phyloP scores from a whole-genome alignment of 2,329 filamentous ascomycete species.

The Cucurbitaria berberidis region DNA sequence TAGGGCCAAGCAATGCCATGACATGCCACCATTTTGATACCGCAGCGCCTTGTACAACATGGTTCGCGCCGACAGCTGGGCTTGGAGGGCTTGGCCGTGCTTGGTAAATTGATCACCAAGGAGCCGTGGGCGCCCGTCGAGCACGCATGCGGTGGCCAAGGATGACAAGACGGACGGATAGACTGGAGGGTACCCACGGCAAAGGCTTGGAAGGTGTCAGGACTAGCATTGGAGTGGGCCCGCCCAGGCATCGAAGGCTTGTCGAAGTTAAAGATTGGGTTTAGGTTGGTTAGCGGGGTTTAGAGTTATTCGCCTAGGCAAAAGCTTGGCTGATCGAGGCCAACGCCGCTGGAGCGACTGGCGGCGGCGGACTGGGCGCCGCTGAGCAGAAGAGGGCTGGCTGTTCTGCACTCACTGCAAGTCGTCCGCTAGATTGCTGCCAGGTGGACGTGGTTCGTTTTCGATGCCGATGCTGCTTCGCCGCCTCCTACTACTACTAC shows the following conservation, averaged over 20 bases:
- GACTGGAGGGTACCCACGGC: slow-evolving; percentile 14
- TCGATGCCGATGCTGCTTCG: neutral
- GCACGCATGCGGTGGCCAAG: slow-evolving; percentile 25
- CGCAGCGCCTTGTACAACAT: slow-evolving; percentile 13
- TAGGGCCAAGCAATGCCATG: slow-evolving; percentile 35
- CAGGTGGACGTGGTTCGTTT: neutral
- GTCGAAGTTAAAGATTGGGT: slow-evolving; percentile 43
- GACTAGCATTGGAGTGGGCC: slow-evolving; percentile 22
- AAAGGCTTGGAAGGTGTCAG: slow-evolving; percentile 38
- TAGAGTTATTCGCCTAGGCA: slow-evolving; percentile 27
- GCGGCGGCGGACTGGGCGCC: slow-evolving; percentile 31
- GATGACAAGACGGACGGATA: slow-evolving; percentile 35
- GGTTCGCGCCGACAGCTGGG: slow-evolving; percentile 15
- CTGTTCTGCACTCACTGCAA: neutral
- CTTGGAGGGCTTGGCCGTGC: slow-evolving; percentile 27
- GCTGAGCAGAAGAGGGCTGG: neutral
- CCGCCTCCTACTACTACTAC: no score
- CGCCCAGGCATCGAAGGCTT: slow-evolving; percentile 44
- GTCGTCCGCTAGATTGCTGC: neutral
- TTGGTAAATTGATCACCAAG: slow-evolving; percentile 19
- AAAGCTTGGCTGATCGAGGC: slow-evolving; percentile 38
- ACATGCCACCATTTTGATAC: slow-evolving; percentile 19
- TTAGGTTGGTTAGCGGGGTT: slow-evolving; percentile 40
- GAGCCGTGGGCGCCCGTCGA: neutral
- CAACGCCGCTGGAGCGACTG: slow-evolving; percentile 22